These are phyloP conservation scores for Gentiana dahurica DNA, from an alignment of 257 asterid species.

Conservation along the genomic window DNA sequence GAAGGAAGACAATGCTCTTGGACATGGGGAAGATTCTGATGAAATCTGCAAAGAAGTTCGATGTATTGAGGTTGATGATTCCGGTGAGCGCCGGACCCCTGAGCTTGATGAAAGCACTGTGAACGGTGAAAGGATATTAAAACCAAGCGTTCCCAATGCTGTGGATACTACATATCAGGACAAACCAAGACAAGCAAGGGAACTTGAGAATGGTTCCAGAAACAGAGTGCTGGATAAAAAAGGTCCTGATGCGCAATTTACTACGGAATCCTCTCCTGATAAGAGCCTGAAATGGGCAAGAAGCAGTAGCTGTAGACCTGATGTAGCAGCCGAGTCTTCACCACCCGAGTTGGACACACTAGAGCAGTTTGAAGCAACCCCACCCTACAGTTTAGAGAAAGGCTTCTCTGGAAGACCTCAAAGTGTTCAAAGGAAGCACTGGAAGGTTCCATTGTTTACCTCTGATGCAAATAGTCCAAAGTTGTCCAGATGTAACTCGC, in stretches of 20 bases:
- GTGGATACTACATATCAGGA: conserved; percentile 17
- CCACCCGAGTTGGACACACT: conserved; percentile 29
- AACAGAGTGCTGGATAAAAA: conserved; percentile 39
- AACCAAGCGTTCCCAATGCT: conserved; percentile 19
- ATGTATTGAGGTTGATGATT: conserved; percentile 47
- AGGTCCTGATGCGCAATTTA: conserved; percentile 35
- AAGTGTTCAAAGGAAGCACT: conserved; percentile 56
- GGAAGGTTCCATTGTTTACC: conserved; percentile 69
- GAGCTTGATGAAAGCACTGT: conserved; percentile 25
- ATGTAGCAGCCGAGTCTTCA: conserved; percentile 24
- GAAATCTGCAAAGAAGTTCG: conserved; percentile 58
- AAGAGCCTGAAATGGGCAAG: conserved; percentile 38
- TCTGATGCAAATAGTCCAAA: conserved; percentile 37
- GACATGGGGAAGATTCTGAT: conserved; percentile 42
- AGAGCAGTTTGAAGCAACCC: conserved; percentile 57
- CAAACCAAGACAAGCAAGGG: conserved; percentile 24
- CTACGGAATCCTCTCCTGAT: conserved; percentile 26
- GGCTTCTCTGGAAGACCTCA: conserved; percentile 61
- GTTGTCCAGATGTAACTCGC: conserved; percentile 49
- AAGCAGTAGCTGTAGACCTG: conserved; percentile 67
- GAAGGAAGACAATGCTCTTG: conserved; percentile 18
- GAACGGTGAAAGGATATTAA: conserved; percentile 33
- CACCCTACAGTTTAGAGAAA: conserved; percentile 56
- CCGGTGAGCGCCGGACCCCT: conserved; percentile 20
- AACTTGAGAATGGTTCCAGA: conserved; percentile 20